phyloP scores from a whole-genome alignment of 768 basidiomycete genomes.

The Tricholoma matsutake region DNA sequence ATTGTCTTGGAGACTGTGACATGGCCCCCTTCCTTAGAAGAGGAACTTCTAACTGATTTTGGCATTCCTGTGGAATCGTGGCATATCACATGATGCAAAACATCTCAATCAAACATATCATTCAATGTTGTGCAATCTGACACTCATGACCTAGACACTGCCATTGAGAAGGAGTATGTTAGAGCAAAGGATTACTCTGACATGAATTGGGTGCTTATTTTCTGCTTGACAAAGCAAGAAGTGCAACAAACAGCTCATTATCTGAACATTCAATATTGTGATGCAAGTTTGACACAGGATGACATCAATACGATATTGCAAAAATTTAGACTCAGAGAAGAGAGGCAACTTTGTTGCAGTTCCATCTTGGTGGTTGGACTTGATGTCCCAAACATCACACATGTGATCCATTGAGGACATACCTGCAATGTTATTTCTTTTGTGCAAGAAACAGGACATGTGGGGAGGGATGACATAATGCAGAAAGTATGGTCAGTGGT shows the following conservation, averaged over 20 bases:
- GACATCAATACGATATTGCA: background rate
- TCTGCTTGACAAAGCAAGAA: background rate
- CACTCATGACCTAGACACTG: too few species aligned
- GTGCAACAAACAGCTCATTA: background rate
- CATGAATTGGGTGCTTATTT: background rate
- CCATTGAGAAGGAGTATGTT: background rate
- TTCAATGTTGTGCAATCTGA: too few species aligned
- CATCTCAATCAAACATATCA: too few species aligned
- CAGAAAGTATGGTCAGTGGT: background rate
- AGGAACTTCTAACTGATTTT: too few species aligned
- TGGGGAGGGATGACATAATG: background rate
- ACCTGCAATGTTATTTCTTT: background rate
- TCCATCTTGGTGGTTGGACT: background rate
- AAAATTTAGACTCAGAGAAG: background rate
- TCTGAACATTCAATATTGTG: background rate
- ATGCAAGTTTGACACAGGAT: background rate
- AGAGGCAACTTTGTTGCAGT: background rate
- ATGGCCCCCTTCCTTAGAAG: too few species aligned
- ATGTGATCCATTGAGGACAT: background rate
- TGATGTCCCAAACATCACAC: background rate
- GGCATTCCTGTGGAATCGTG: too few species aligned
- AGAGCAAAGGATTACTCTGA: background rate
- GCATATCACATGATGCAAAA: too few species aligned
- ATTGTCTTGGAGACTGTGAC: too few species aligned
- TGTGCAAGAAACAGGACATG: background rate